A percentile compares a stretch with the other conserved stretches of the same genome.
Evolutionary conservation across 1,284 basidiomycete species (phyloP).

Genomic region (Polyporus tsugae): DNA sequence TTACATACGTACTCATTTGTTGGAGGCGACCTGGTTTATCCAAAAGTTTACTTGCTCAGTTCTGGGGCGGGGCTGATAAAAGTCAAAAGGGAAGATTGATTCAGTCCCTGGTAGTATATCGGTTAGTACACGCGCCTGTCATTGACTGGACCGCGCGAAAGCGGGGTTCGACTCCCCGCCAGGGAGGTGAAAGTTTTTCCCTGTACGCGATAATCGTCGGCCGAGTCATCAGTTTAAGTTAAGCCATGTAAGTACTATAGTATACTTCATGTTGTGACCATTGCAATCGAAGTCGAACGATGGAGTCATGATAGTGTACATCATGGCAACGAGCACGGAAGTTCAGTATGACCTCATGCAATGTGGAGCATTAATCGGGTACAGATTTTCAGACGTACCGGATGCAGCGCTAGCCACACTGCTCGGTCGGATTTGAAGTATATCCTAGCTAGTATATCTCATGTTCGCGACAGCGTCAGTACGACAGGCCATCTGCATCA

Average conservation of each 20-base stretch:
- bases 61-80: too few species aligned
- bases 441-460: not conserved
- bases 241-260: too few species aligned
- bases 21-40: too few species aligned
- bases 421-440: not conserved
- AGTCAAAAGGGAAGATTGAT: too few species aligned
- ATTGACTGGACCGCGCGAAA: conserved; percentile 44
- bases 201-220: too few species aligned
- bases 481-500: not conserved
- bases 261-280: too few species aligned
- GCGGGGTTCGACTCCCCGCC: conserved; percentile 55
- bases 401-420: not conserved
- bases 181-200: conserved; percentile 37
- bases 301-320: not conserved
- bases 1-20: too few species aligned
- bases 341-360: conserved; percentile 2
- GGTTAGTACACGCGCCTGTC: conserved; percentile 37
- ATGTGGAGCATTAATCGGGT: not conserved
- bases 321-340: not conserved
- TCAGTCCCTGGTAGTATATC: conserved; percentile 31
- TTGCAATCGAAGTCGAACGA: not conserved
- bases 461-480: not conserved
- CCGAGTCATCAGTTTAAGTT: too few species aligned
- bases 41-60: too few species aligned
- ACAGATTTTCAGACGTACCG: not conserved